These are phyloP conservation scores for Blastomyces gilchristii DNA, from an alignment of 2,329 filamentous ascomycete species.

Conservation along the genomic window DNA sequence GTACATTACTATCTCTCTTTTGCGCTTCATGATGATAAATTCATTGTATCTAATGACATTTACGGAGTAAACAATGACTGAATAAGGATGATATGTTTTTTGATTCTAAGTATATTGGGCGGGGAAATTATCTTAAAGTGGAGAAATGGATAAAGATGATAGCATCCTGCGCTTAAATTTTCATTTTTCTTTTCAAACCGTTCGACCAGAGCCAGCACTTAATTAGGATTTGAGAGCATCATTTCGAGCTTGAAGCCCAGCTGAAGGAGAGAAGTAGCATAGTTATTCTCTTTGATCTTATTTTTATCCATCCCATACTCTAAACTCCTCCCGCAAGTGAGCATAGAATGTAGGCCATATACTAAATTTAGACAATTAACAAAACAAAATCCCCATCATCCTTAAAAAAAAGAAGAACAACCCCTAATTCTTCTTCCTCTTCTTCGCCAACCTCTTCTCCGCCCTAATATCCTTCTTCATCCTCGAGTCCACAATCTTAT, in stretches of 20 bases:
- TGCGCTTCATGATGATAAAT: not conserved
- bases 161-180: not conserved
- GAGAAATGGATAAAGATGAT: not conserved
- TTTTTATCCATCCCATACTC: not conserved
- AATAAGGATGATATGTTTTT: not conserved
- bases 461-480: conserved; percentile 95
- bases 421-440: conserved; percentile 47
- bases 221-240: not conserved
- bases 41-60: not conserved
- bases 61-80: not conserved
- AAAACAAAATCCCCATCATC: not conserved
- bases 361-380: not conserved
- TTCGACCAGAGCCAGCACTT: too few relatives aligned
- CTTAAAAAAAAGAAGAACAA: not conserved
- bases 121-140: not conserved
- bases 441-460: conserved; percentile 70
- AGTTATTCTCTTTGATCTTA: not conserved
- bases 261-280: not conserved
- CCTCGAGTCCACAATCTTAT: conserved; percentile 91
- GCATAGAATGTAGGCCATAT: not conserved
- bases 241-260: not conserved
- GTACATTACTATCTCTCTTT: too few relatives aligned
- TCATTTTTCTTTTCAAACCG: too few relatives aligned
- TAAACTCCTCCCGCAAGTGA: not conserved
- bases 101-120: not conserved